Evolutionary conservation across 78 protist genomes (phyloP).

Genomic region (Blattamonas nauphoetae): DNA sequence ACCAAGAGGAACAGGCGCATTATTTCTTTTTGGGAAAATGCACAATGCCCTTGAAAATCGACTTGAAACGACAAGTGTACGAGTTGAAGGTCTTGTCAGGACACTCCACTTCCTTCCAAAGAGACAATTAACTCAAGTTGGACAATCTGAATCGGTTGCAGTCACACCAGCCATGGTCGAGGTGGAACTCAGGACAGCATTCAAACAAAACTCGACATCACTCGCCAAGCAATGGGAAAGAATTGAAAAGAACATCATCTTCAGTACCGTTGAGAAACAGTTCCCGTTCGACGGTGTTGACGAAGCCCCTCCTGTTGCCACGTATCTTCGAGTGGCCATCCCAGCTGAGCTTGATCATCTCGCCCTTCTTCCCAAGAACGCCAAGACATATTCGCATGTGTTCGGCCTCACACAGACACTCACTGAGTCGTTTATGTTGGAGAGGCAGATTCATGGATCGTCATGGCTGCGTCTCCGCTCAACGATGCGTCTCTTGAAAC

Average conservation of each 20-base stretch:
- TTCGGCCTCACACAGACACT: neutral
- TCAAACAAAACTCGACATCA: no score
- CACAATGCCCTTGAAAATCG: neutral
- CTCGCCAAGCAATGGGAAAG: neutral
- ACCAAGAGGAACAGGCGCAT: neutral
- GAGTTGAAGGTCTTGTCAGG: neutral
- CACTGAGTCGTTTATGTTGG: neutral
- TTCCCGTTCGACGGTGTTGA: neutral
- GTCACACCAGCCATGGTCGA: neutral
- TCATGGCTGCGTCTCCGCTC: neutral
- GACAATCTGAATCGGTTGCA: neutral
- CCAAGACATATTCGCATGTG: neutral
- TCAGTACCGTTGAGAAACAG: neutral
- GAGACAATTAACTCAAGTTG: neutral
- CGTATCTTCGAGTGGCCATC: neutral
- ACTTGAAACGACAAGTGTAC: neutral
- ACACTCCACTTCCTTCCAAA: neutral
- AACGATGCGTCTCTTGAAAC: no score
- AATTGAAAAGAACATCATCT: neutral
- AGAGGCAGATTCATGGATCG: neutral
- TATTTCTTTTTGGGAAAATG: neutral
- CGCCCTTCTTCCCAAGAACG: neutral
- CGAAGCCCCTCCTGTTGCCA: neutral
- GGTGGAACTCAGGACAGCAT: no score
- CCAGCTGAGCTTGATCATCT: neutral